These are phyloP conservation scores for Nannizziopsis arthrosporioides DNA, from an alignment of 2,329 filamentous ascomycete genomes.

Conservation along the genomic window DNA sequence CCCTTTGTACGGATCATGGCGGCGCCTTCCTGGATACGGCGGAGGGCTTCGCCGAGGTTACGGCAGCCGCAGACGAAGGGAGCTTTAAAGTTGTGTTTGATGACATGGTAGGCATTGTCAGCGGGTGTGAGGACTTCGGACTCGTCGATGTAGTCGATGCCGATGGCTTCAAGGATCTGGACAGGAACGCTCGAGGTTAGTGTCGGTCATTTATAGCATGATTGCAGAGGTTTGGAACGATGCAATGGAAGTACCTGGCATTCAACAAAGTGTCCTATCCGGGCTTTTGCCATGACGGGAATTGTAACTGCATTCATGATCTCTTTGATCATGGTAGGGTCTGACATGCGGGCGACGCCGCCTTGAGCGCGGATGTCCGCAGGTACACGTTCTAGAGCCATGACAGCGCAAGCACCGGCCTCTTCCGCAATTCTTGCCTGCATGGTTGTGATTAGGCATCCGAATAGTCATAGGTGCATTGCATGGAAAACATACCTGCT, in stretches of 20 bases:
- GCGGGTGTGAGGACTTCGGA: constrained; percentile 94
- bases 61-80: constrained; percentile 96
- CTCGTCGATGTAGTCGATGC: constrained; percentile 97
- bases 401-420: constrained; percentile 88
- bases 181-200: neutral
- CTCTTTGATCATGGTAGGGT: constrained; percentile 85
- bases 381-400: constrained; percentile 95
- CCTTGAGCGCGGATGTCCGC: constrained; percentile 89
- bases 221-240: neutral
- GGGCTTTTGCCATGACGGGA: constrained; percentile 97
- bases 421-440: constrained; percentile 93
- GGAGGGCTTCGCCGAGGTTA: constrained; percentile 83
- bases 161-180: constrained; percentile 84
- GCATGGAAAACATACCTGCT: constrained; percentile 46
- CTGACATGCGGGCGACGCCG: constrained; percentile 93
- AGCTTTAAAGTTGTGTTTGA: constrained; percentile 68
- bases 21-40: constrained; percentile 82
- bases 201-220: too few relatives aligned
- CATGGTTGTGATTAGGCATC: neutral
- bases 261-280: constrained; percentile 96
- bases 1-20: constrained; percentile 99
- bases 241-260: constrained; percentile 51
- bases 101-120: constrained; percentile 80
- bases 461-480: neutral
- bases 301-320: constrained; percentile 94